Evolutionary conservation across 129 eudicot genomes (phyloP), one percentile per base, ranked within the genome.

Genomic region (sunflower (Helianthus annuus)): DNA sequence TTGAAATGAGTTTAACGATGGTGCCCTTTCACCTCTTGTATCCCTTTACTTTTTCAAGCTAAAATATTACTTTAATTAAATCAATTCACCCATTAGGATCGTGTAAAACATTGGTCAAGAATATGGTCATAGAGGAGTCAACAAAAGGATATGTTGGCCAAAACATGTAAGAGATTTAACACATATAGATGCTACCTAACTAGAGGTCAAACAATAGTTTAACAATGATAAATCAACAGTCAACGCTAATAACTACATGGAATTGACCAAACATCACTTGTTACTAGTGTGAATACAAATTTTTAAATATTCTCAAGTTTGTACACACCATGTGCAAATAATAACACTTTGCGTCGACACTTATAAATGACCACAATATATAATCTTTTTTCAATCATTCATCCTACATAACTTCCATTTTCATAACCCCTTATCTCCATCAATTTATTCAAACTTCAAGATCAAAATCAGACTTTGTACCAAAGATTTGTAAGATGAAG

Each of bases 401-500:
- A 60, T 32, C 38, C 19, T 27, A 58, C 64, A 32, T 11, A 60
- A 60, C 17, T 60, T 12, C 19, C 17, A 29, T 60, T 1, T 5
- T 60, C 65, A 64, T 64, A 64, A 36, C 14, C 15, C 32, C 14
- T 7, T 64, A 12, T 64, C 51, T 36, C 13, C 51, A 66, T 15
- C 7, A 44, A 39, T 17, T 12, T 12, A 70, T 44, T 45, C 6
- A 45, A 56, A 48, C 45, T 39, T 51, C 49, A 53, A 64, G 34
- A 64, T 40, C 29, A 42, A 53, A 16, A 53, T 63, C n/a, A 40
- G 7, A 51, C 52, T 52, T 73, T 39, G 12, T 17, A 42, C 17
- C 46, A 42, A 42, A 42, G 7, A 17, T 10, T 58, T 60, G n/a
- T 22, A 69, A 77, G 12, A 69, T 61, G 81, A 49, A 69, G 71